These are phyloP conservation scores for Yamadazyma kitorensis DNA, from an alignment of 805 yeast genomes.

Conservation along the genomic window DNA sequence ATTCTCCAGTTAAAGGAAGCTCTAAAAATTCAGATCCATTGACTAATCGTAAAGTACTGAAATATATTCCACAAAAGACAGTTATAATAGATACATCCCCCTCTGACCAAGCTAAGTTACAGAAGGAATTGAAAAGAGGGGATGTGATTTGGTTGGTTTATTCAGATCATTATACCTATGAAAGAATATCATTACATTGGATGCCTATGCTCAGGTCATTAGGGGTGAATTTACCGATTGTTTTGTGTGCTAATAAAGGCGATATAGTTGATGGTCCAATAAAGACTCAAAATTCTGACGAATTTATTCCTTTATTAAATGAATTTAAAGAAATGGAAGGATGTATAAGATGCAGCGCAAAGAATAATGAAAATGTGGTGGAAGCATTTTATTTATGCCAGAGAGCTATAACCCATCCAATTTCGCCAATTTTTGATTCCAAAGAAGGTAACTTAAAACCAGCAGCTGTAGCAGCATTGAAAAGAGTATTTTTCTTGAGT, in stretches of 20 bases:
- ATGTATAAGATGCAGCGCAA: slow-evolving; percentile 86
- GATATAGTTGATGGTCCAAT: slow-evolving; percentile 48
- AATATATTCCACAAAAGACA: slow-evolving; percentile 47
- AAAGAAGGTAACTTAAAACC: slow-evolving; percentile 82
- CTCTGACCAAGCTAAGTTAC: slow-evolving; percentile 57
- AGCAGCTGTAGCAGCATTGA: slow-evolving; percentile 69
- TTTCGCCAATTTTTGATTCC: slow-evolving; percentile 91
- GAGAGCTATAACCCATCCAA: slow-evolving; percentile 87
- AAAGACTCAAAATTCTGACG: slow-evolving; percentile 54
- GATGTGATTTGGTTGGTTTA: slow-evolving; percentile 95
- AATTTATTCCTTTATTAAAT: slow-evolving; percentile 77
- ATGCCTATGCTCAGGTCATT: slow-evolving; percentile 86
- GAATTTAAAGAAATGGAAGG: slow-evolving; percentile 95
- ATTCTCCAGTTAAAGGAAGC: slow-evolving; percentile 11
- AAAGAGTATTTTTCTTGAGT: slow-evolving; percentile 76
- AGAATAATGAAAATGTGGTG: slow-evolving; percentile 76
- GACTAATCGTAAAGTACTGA: slow-evolving; percentile 20
- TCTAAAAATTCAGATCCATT: slow-evolving; percentile 3
- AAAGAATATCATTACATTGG: slow-evolving; percentile 90
- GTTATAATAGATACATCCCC: slow-evolving; percentile 79
- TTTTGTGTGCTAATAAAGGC: slow-evolving; percentile 80
- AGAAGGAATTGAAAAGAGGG: slow-evolving; percentile 74
- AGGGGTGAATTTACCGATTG: slow-evolving; percentile 94
- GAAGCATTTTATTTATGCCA: slow-evolving; percentile 94
- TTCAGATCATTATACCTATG: slow-evolving; percentile 92